Percentiles rank a stretch among this genome's conserved stretches.
These are phyloP conservation scores for Fusarium nisikadoi DNA, from an alignment of 2,329 filamentous ascomycete species.

Conservation along the genomic window DNA sequence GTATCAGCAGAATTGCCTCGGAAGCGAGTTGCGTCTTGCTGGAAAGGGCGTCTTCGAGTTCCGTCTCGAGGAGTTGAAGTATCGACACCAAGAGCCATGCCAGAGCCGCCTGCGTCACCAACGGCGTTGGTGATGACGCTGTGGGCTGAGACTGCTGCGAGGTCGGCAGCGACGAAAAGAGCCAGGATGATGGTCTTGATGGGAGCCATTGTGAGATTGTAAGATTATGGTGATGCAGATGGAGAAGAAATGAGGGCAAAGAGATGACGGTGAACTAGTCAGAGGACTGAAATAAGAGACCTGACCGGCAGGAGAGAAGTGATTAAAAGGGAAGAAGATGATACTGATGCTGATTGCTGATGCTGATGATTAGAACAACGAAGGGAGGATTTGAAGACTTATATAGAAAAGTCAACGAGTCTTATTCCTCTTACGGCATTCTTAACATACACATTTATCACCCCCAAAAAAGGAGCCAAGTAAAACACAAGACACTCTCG, in stretches of 20 bases:
- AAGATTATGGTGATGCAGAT: neutral
- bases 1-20: neutral
- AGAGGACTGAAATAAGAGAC: neutral
- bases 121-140: constrained; percentile 47
- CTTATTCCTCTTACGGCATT: neutral
- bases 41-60: constrained; percentile 69
- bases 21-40: constrained; percentile 64
- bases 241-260: neutral
- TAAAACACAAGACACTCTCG: neutral
- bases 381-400: neutral
- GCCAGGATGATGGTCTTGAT: constrained; percentile 10
- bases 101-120: constrained; percentile 67
- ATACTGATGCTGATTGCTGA: neutral
- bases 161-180: constrained; percentile 14
- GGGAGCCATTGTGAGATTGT: neutral
- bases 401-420: neutral
- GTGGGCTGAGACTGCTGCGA: constrained; percentile 6
- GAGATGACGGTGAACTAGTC: neutral
- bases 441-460: neutral
- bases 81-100: constrained; percentile 63
- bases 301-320: constrained; percentile 15
- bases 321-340: neutral
- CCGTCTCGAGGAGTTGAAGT: constrained; percentile 69
- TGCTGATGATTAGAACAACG: neutral
- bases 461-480: neutral